These are phyloP conservation scores for Xylaria digitata DNA, from an alignment of 2,329 filamentous ascomycete genomes.

Conservation along the genomic window DNA sequence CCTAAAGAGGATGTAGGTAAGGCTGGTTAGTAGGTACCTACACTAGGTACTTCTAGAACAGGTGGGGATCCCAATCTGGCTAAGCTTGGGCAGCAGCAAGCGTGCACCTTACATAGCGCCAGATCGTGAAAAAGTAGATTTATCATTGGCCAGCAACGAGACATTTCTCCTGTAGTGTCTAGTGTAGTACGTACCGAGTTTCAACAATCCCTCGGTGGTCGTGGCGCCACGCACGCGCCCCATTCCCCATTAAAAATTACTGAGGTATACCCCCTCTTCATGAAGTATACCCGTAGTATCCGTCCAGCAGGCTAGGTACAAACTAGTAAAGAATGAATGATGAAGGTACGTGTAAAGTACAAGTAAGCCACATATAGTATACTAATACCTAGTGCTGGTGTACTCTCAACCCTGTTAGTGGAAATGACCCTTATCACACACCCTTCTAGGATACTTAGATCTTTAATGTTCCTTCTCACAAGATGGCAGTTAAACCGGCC, in stretches of 20 bases:
- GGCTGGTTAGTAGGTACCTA: too few species aligned
- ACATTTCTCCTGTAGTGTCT: too few species aligned
- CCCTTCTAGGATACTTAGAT: not conserved
- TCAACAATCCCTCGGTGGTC: not conserved
- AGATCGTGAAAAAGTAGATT: too few species aligned
- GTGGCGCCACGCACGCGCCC: slow-evolving; percentile 10
- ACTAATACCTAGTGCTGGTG: too few species aligned
- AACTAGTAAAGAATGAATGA: not conserved
- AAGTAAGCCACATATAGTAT: slow-evolving; percentile 1
- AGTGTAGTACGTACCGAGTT: not conserved
- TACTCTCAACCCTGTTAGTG: slow-evolving; percentile 2
- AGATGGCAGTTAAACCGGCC: not conserved
- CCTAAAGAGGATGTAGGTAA: too few species aligned
- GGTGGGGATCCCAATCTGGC: not conserved
- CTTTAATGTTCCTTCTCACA: not conserved
- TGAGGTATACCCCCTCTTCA: not conserved
- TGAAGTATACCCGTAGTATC: not conserved
- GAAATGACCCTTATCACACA: not conserved
- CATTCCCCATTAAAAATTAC: not conserved
- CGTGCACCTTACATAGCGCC: too few species aligned
- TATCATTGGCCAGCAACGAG: too few species aligned
- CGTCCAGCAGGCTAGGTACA: not conserved
- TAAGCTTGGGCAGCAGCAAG: too few species aligned
- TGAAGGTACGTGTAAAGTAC: not conserved
- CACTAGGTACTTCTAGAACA: too few species aligned